phyloP scores from a whole-genome alignment of 208 protist species.

The Trypanosoma brucei region DNA sequence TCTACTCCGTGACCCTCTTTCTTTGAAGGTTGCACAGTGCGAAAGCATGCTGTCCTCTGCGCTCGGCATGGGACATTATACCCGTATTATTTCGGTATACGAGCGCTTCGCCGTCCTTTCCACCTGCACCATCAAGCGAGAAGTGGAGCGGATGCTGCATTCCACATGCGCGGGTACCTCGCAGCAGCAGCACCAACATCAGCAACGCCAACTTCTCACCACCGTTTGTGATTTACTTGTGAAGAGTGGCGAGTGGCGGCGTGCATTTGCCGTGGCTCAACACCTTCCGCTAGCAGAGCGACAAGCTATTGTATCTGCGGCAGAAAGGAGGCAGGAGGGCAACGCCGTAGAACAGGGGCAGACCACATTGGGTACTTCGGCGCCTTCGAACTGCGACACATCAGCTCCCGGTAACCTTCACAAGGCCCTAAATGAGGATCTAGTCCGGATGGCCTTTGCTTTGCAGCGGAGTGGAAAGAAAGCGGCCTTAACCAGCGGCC shows the following conservation, averaged over 20 bases:
- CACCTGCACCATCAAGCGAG: constrained; percentile 13
- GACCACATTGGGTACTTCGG: not conserved
- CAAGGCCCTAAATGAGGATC: constrained; percentile 21
- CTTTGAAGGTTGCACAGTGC: too few relatives aligned
- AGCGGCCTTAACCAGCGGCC: not conserved
- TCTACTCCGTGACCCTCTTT: too few relatives aligned
- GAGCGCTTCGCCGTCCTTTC: constrained; percentile 23
- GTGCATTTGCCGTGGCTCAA: constrained; percentile 11
- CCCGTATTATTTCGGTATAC: constrained; percentile 19
- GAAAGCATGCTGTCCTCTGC: not conserved
- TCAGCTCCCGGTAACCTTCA: constrained; percentile 7
- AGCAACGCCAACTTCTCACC: constrained; percentile 1
- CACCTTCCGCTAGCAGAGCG: constrained; percentile 12
- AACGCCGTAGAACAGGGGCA: not conserved
- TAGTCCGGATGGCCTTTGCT: constrained; percentile 29
- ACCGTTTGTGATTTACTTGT: constrained; percentile 17
- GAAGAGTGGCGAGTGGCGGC: constrained; percentile 23
- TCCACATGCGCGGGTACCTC: not conserved
- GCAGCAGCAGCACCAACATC: not conserved
- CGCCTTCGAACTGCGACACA: not conserved
- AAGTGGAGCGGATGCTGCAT: constrained; percentile 13
- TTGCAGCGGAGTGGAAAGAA: constrained; percentile 18
- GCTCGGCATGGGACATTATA: constrained; percentile 2
- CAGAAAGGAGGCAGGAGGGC: not conserved
- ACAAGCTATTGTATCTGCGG: constrained; percentile 4